Evolutionary conservation across 2,329 filamentous ascomycete genomes (phyloP), one percentile per base, ranked within the genome.

Genomic region (Fusarium solani-melongenae): DNA sequence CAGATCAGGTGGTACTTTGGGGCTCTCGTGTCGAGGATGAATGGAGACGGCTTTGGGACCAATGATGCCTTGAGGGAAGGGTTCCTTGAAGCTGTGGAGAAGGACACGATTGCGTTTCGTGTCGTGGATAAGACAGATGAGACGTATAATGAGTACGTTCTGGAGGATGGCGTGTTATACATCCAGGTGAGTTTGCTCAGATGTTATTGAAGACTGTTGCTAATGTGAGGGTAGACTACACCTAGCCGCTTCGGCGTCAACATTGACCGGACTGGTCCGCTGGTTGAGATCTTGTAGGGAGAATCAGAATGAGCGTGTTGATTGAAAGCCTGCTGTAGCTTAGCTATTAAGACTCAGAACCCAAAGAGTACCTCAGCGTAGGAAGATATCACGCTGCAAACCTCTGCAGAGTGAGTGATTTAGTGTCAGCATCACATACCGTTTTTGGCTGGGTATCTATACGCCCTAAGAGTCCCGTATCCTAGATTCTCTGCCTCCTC

Each of bases 301-400:
- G 22, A 24, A 24, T 24, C 22, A 24, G 20, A 6, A 44, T 44
- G 3, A 7, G 9, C 1, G 15, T 15, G n/a, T 41, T 22, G 4
- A 3, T 22, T 15, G 41, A 3, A 15, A 6, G 12, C 3, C 20
- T 44, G 12, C 2, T 9, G 6, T 44, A 44, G 20, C 10, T 41
- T 7, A 4, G 2, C 2, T 9, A 11, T 6, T 9, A 39, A 12
- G 10, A 0, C n/a, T 12, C 20, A 12, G 38, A 12, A 4, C 4
- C 20, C 5, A 20, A 2, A 12, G 5, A 20, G 5, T 20, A 12
- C 3, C 9, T 39, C 22, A 24, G 22, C 22, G 22, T 24, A 24
- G 22, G 22, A 24, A 5, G 10, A 20, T n/a, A n/a, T 20, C 38
- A 20, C n/a, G n/a, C 17, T 39, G 8, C 27, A 6, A 29, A 29